Evolutionary conservation across 108 stramenopile genomes (phyloP), one percentile per base, ranked within the genome.

Genomic region (Cylindrotheca closterium): DNA sequence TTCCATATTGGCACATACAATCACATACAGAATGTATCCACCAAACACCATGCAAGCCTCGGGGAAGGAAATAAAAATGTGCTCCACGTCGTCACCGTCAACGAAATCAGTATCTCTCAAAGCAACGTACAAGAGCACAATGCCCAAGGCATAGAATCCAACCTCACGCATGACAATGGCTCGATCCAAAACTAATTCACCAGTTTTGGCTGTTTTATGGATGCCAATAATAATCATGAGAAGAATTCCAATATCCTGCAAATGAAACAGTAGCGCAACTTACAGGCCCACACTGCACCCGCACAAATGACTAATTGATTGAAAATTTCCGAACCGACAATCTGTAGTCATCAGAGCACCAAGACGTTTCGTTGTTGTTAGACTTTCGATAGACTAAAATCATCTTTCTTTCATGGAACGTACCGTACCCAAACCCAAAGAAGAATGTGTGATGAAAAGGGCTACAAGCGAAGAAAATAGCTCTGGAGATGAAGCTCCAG

Each of bases 241-340:
- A 42, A 42, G 37, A 42, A 42, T 42, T 7, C 7, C 37, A 42
- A 42, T 10, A 42, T 15, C 15, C 37, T n/a, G n/a, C n/a, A n/a
- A n/a, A 42, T 10, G 37, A 15, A 42, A 7, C 7, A 42, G 10
- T 7, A 42, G 15, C 7, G 15, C 55, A 42, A 48, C 55, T 60
- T 70, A 62, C 68, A 70, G 2, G 84, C 80, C 54, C 69, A 86
- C 0, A 91, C 88, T 10, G 86, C 74, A 46, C 87, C 86, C 0
- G 91, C 88, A 55, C 88, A 80, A 65, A 92, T 92, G n/a, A 89
- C 74, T 18, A 96, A 67, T 42, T 91, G 89, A 56, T 96, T 96
- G 68, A 93, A 93, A 53, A 96, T 87, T 55, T 91, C 85, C 1
- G 78, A 79, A 4, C 78, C 78, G 1, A 79, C 71, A 66, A 79